Conservation (phyloP, 2,329 filamentous ascomycete species). For the Hypoxylon sp. region DNA sequence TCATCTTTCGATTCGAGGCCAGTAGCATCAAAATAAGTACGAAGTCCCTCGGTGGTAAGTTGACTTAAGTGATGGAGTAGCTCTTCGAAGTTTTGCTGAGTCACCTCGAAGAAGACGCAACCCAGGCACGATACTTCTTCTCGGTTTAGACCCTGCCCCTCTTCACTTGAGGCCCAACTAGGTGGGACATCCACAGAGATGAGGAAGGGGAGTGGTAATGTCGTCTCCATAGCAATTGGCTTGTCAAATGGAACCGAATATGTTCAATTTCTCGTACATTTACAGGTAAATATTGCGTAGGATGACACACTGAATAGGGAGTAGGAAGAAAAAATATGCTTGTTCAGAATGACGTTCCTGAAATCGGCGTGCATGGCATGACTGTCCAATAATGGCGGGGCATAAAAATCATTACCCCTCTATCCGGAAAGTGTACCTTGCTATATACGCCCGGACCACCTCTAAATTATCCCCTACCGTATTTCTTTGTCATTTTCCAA, state of each 20-base stretch:
- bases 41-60: conserved; percentile 64
- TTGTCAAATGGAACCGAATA: conserved; percentile 18
- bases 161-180: conserved; percentile 62
- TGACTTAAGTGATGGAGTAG: conserved; percentile 64
- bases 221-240: conserved; percentile 70
- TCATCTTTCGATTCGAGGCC: conserved; percentile 77
- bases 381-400: conserved; percentile 49
- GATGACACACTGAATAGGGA: conserved; percentile 14
- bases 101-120: conserved; percentile 70
- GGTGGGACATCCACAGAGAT: conserved; percentile 69
- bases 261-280: conserved; percentile 4
- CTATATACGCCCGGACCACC: neutral
- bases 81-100: conserved; percentile 58
- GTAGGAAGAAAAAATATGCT: conserved; percentile 18
- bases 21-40: conserved; percentile 83
- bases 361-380: conserved; percentile 36
- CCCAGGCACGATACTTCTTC: conserved; percentile 73
- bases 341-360: conserved; percentile 42
- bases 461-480: neutral
- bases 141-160: conserved; percentile 63
- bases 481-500: neutral
- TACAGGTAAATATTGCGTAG: conserved; percentile 11
- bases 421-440: conserved; percentile 34
- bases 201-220: conserved; percentile 74
- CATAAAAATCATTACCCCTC: conserved; percentile 41